Evolutionary conservation across 495 filamentous ascomycete genomes (phyloP), one percentile per base, ranked within the genome.

Genomic region (Penicillium macrosclerotiorum): DNA sequence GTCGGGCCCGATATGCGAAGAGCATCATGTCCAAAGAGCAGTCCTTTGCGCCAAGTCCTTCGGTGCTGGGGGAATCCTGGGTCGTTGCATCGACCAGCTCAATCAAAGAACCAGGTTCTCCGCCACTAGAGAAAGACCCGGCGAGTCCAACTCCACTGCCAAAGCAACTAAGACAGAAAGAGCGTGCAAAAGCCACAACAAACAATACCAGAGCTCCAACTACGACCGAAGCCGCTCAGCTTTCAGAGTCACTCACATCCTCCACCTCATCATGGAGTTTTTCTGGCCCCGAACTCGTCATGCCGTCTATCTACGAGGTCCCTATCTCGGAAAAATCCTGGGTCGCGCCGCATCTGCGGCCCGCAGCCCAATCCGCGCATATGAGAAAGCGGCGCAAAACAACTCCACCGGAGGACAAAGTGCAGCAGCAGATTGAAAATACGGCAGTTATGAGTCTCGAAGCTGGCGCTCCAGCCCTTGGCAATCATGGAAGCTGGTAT

Each of bases 281-380:
- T 34, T 62, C 67, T 11, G 71, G 71, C 11, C 71, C 69, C 3
- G 69, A 75, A 37, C 62, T 75, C 5, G 63, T 75, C 27, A 75
- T 75, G 71, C 71, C 71, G 1, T 73, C 69, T 4, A 71, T 75
- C 18, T 64, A 65, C 46, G 68, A 70, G 36, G 48, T 55, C 2
- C 57, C 64, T 8, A 58, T 65, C 23, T 54, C 60, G 20, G 65
- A 73, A 29, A 62, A 45, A 30, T 73, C 69, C 17, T 74, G 69
- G 69, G 54, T 73, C 9, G 60, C 65, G 2, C 65, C 69, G 24
- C 49, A 49, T 35, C 39, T 63, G 23, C 64, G 49, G 22, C 43
- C 59, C 0, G 55, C 49, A 19, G 48, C 38, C 19, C 45, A 49
- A 27, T 40, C 45, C 17, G 18, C 41, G 16, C 39, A 23, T 7